A percentile compares a stretch with the other conserved stretches of the same genome.
phyloP scores from a whole-genome alignment of 208 protist genomes.

The Leishmania mexicana region DNA sequence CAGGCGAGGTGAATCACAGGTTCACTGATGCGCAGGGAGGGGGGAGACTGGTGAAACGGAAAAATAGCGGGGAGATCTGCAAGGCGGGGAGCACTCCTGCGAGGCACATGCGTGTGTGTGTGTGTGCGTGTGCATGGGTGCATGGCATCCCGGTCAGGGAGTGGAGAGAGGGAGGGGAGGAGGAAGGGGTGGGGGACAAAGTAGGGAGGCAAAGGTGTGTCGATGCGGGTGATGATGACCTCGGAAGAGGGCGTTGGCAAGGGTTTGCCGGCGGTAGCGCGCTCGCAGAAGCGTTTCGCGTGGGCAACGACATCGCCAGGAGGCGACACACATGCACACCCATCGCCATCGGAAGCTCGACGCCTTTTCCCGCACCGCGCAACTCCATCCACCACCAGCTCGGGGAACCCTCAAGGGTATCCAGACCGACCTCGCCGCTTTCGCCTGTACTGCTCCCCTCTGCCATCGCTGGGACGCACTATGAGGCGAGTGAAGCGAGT shows the following conservation, averaged over 20 bases:
- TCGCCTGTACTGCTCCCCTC: background rate
- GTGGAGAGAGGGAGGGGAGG: background rate
- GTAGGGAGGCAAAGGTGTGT: background rate
- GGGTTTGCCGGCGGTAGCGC: background rate
- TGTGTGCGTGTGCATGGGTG: background rate
- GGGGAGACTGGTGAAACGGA: background rate
- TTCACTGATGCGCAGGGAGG: background rate
- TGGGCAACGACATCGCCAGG: background rate
- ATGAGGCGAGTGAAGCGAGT: slow-evolving; percentile 12
- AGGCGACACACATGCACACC: background rate
- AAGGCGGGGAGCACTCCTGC: background rate
- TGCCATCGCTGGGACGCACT: background rate
- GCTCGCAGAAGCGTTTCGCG: background rate
- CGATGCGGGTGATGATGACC: background rate
- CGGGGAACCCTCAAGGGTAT: background rate
- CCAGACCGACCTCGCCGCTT: background rate
- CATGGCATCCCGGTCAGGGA: background rate
- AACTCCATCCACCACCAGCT: background rate
- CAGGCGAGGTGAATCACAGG: too few relatives aligned
- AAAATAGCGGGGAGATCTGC: too few relatives aligned
- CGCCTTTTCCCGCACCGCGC: background rate
- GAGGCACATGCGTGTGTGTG: background rate
- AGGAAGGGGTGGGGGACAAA: background rate
- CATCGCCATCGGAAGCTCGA: background rate
- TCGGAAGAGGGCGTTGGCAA: background rate